Conservation (phyloP, 768 basidiomycete species). For the Porpolomopsis calyptriformis region DNA sequence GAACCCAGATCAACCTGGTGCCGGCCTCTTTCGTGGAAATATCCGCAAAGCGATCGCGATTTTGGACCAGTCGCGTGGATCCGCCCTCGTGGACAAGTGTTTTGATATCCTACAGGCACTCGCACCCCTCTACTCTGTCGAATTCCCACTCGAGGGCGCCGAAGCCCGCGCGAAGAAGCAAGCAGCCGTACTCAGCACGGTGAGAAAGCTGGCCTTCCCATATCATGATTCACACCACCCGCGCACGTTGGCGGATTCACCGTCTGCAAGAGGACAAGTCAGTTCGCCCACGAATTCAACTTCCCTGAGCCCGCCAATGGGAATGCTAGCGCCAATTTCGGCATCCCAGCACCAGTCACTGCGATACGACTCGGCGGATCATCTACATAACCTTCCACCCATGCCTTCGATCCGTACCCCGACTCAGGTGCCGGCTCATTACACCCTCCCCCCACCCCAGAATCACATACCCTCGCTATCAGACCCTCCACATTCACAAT, state of each 20-base stretch:
- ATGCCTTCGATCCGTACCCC: conserved; percentile 22
- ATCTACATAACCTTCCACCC: conserved; percentile 1
- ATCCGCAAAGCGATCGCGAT: conserved; percentile 59
- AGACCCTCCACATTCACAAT: conserved; percentile 1
- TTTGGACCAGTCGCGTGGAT: conserved; percentile 54
- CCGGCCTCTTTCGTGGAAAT: conserved; percentile 63
- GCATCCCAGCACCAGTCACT: conserved; percentile 22
- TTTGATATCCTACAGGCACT: conserved; percentile 61
- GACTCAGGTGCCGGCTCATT: not conserved
- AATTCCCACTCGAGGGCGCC: conserved; percentile 39
- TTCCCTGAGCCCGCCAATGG: conserved; percentile 47
- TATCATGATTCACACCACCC: conserved; percentile 58
- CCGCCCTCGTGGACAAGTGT: conserved; percentile 65
- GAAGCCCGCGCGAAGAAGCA: conserved; percentile 52
- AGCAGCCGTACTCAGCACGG: conserved; percentile 49
- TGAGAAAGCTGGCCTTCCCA: conserved; percentile 73
- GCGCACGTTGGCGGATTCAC: conserved; percentile 39
- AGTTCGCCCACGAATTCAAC: conserved; percentile 50
- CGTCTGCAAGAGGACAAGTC: conserved; percentile 32
- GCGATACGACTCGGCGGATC: not conserved
- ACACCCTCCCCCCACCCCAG: not conserved
- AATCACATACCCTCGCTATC: not conserved
- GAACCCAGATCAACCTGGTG: conserved; percentile 71
- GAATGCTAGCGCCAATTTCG: conserved; percentile 25
- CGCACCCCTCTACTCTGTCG: conserved; percentile 60